These are phyloP conservation scores for Sporothrix humicola DNA, from an alignment of 2,329 filamentous ascomycete genomes.

Conservation along the genomic window DNA sequence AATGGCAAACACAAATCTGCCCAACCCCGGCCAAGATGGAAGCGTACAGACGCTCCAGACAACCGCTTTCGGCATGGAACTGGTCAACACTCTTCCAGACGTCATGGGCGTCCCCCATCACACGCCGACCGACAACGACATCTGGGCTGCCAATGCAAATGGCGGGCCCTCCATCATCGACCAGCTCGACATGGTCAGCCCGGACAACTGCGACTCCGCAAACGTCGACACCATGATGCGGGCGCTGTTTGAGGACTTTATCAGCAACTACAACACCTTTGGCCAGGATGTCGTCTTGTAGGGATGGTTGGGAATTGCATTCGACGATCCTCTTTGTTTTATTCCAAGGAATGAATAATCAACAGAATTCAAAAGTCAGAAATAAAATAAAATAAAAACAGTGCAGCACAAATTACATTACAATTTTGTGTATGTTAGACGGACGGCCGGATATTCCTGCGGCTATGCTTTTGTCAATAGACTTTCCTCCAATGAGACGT, in stretches of 20 bases:
- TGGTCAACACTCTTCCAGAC: neutral
- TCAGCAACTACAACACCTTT: neutral
- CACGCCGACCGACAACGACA: constrained; percentile 4
- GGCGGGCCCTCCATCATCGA: neutral
- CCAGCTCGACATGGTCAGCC: constrained; percentile 21
- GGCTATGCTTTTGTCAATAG: too few relatives aligned
- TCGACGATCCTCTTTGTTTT: too few relatives aligned
- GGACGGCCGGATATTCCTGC: too few relatives aligned
- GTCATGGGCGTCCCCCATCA: neutral
- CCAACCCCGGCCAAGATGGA: neutral
- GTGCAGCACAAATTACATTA: too few relatives aligned
- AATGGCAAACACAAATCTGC: neutral
- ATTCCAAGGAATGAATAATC: too few relatives aligned
- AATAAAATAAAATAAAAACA: too few relatives aligned
- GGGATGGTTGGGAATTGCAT: too few relatives aligned
- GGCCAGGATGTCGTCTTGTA: neutral
- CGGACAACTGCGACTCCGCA: constrained; percentile 2
- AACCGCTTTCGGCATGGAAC: neutral
- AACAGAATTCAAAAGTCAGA: too few relatives aligned
- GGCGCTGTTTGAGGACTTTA: neutral
- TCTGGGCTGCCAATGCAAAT: neutral
- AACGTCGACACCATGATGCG: constrained; percentile 18
- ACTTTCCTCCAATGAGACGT: too few relatives aligned
- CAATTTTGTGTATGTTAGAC: too few relatives aligned
- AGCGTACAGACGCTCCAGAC: neutral